Evolutionary conservation across 1,139 yeast genomes (phyloP), one percentile per base, ranked within the genome.

Genomic region (Diutina neorugosa): DNA sequence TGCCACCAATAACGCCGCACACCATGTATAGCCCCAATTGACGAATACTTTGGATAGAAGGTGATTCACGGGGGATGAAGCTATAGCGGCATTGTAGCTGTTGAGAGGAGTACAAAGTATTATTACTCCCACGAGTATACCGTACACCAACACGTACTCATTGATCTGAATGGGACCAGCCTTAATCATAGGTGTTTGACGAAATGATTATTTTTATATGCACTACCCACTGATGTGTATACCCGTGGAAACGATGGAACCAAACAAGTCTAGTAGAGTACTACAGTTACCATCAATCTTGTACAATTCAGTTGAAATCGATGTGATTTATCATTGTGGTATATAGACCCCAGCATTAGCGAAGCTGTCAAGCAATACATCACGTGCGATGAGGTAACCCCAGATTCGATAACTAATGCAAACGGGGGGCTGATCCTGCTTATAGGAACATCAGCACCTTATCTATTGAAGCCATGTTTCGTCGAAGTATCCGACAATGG

Each of bases 21-120:
- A 67, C 68, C 69, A 65, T 7, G 63, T 19, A 56, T 67, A 65
- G 6, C 73, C 71, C 58, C 62, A 62, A 44, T 62, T 59, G 18
- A 70, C 63, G 53, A 68, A 62, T 9, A 55, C 42, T 7, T 48
- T 25, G 50, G 56, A 55, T 47, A 55, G 44, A 9, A 56, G 53
- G 7, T 55, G 51, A 20, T 65, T 61, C 8, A 66, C 47, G 51
- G 54, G 53, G 11, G 51, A 34, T 16, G 21, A 23, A 11, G 51
- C 43, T 19, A 34, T n/a, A 12, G 21, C n/a, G 6, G 40, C 31
- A n/a, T 34, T 34, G 18, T 19, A 34, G 5, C 23, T 42, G 31
- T 34, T 34, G n/a, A 34, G 7, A 6, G 51, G 43, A 12, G 43
- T 19, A 34, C 27, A 37, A n/a, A 34, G 19, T 12, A 37, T 2